phyloP scores from a whole-genome alignment of 2,329 filamentous ascomycete species.

The Verruconis gallopava region DNA sequence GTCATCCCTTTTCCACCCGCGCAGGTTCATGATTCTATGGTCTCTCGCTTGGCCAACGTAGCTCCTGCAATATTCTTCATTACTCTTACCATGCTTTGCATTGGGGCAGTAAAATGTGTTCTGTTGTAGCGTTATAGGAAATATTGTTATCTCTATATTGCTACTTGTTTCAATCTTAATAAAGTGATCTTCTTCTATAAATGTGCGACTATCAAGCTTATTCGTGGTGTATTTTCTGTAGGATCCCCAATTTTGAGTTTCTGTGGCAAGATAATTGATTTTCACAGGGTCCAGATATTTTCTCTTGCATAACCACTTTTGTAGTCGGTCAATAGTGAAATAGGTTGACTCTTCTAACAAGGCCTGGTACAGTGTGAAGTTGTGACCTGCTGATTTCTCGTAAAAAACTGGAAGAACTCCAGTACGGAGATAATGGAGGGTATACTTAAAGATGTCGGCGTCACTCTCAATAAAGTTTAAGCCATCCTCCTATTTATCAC shows the following conservation, averaged over 20 bases:
- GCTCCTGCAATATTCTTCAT: conserved; percentile 1
- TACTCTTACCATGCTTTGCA: neutral
- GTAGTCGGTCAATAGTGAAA: conserved; percentile 18
- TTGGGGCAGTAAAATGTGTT: neutral
- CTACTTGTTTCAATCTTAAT: conserved; percentile 1
- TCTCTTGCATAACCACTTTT: conserved; percentile 16
- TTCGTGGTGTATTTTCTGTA: conserved; percentile 1
- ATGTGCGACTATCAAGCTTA: conserved; percentile 1
- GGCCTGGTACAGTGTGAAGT: conserved; percentile 17
- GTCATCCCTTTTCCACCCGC: neutral
- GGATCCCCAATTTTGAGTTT: neutral
- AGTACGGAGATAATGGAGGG: conserved; percentile 21
- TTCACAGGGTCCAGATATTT: conserved; percentile 12
- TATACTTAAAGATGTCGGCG: conserved; percentile 18
- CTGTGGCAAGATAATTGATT: conserved; percentile 3
- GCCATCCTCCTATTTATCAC: conserved; percentile 14
- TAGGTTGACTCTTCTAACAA: conserved; percentile 19
- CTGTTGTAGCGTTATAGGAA: neutral
- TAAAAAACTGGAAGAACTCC: conserved; percentile 21
- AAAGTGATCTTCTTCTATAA: neutral
- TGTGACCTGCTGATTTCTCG: conserved; percentile 15
- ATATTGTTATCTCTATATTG: neutral
- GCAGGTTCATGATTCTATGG: neutral
- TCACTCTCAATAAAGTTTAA: conserved; percentile 24
- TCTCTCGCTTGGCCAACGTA: neutral